Conservation (phyloP, 257 asterid genomes). For the Orobanche coerulescens region DNA sequence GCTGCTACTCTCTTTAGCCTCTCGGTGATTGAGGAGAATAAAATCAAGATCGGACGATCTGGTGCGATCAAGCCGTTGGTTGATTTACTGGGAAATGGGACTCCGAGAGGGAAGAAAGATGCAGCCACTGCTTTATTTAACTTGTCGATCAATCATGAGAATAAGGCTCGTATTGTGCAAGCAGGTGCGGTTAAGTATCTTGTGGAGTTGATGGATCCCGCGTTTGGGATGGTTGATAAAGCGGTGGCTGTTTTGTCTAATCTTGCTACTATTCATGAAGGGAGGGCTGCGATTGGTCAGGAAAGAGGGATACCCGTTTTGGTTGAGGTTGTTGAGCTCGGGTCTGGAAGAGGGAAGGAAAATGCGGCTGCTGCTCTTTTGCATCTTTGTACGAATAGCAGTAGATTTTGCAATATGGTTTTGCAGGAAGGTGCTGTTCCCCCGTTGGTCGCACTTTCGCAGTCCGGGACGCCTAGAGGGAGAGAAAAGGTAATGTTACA, state of each 20-base stretch:
- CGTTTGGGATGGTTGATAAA: slow-evolving; percentile 86
- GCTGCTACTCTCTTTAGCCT: slow-evolving; percentile 89
- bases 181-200: slow-evolving; percentile 87
- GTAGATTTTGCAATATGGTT: slow-evolving; percentile 58
- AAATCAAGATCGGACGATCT: slow-evolving; percentile 64
- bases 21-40: slow-evolving; percentile 72
- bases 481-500: slow-evolving; percentile 54
- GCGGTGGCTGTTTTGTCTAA: slow-evolving; percentile 81
- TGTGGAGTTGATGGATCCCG: slow-evolving; percentile 84
- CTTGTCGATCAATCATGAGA: slow-evolving; percentile 60
- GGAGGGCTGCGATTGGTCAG: slow-evolving; percentile 60
- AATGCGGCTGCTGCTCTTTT: slow-evolving; percentile 91
- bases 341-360: slow-evolving; percentile 81
- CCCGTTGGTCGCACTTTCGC: slow-evolving; percentile 69
- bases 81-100: slow-evolving; percentile 71
- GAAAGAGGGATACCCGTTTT: slow-evolving; percentile 63
- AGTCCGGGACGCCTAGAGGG: slow-evolving; percentile 81
- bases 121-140: slow-evolving; percentile 73
- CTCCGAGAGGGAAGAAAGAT: slow-evolving; percentile 79
- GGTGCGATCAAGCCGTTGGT: slow-evolving; percentile 79
- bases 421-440: slow-evolving; percentile 88
- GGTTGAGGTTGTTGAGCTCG: slow-evolving; percentile 88
- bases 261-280: slow-evolving; percentile 73
- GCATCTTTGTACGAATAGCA: slow-evolving; percentile 70
- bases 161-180: slow-evolving; percentile 62